phyloP scores from a whole-genome alignment of 495 filamentous ascomycete species.

The Extremus antarcticus region DNA sequence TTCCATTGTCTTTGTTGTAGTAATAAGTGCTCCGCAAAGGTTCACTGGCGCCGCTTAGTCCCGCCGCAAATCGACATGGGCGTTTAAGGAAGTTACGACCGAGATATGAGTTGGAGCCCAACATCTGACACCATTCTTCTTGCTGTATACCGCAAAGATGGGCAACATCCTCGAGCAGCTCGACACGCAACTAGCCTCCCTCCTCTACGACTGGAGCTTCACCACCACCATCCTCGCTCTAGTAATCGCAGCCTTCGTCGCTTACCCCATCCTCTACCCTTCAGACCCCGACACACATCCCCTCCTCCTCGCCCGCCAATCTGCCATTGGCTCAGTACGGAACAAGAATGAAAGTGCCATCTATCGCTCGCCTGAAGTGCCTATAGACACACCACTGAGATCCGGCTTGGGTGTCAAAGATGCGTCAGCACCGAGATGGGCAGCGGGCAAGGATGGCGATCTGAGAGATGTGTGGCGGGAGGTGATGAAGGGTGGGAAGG shows the following conservation, averaged over 20 bases:
- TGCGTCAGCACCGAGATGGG: slow-evolving; percentile 69
- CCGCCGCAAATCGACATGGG: neutral
- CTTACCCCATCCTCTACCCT: slow-evolving; percentile 50
- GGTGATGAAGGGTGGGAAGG: slow-evolving; percentile 30
- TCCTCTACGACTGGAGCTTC: slow-evolving; percentile 69
- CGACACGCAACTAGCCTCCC: slow-evolving; percentile 54
- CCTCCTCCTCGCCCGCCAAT: slow-evolving; percentile 76
- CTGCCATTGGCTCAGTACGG: slow-evolving; percentile 63
- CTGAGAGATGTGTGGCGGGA: slow-evolving; percentile 89
- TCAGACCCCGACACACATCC: slow-evolving; percentile 84
- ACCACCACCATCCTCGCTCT: slow-evolving; percentile 56
- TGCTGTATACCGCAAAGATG: too few relatives aligned
- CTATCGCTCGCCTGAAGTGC: slow-evolving; percentile 70
- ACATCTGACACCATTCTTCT: too few relatives aligned
- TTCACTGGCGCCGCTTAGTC: too few relatives aligned
- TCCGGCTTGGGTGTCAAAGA: slow-evolving; percentile 78
- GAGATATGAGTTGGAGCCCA: neutral
- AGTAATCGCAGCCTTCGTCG: slow-evolving; percentile 47
- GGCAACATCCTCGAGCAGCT: slow-evolving; percentile 36
- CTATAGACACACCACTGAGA: slow-evolving; percentile 71
- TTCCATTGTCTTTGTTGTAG: too few relatives aligned
- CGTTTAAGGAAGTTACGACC: neutral
- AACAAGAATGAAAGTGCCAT: slow-evolving; percentile 73
- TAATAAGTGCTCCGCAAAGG: too few relatives aligned
- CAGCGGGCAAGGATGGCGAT: slow-evolving; percentile 72